These are phyloP conservation scores for Carex littledalei DNA, from an alignment of 176 grass and related monocot genomes.

Conservation along the genomic window DNA sequence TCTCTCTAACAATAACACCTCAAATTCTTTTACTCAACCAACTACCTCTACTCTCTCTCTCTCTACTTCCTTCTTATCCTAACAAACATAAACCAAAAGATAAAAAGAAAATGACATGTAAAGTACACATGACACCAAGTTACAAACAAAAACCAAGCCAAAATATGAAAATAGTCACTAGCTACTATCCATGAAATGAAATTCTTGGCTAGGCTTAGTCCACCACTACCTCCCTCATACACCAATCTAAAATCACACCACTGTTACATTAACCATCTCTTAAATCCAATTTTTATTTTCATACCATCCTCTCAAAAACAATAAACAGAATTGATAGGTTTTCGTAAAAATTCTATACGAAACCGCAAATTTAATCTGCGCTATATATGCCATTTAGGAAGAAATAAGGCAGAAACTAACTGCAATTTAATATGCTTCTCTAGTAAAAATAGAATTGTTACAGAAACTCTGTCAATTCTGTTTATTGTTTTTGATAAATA, in stretches of 20 bases:
- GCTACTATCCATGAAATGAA: not conserved
- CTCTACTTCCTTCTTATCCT: not conserved
- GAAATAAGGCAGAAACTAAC: too few species aligned
- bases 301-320: too few species aligned
- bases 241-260: not conserved
- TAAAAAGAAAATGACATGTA: not conserved
- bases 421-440: too few species aligned
- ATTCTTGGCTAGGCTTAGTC: constrained; percentile 3
- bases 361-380: too few species aligned
- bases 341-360: too few species aligned
- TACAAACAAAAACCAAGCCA: not conserved
- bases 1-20: not conserved
- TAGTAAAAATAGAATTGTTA: too few species aligned
- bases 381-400: too few species aligned
- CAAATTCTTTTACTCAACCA: not conserved
- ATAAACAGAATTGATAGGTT: too few species aligned
- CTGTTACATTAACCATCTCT: too few species aligned
- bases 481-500: too few species aligned
- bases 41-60: not conserved
- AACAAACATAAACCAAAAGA: not conserved
- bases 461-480: too few species aligned
- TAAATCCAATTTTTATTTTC: too few species aligned
- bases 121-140: not conserved
- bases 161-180: not conserved
- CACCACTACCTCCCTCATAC: not conserved